A percentile compares a stretch with the other conserved stretches of the same genome.
phyloP scores from a whole-genome alignment of 2,329 filamentous ascomycete species.

The Diaporthe sp. region DNA sequence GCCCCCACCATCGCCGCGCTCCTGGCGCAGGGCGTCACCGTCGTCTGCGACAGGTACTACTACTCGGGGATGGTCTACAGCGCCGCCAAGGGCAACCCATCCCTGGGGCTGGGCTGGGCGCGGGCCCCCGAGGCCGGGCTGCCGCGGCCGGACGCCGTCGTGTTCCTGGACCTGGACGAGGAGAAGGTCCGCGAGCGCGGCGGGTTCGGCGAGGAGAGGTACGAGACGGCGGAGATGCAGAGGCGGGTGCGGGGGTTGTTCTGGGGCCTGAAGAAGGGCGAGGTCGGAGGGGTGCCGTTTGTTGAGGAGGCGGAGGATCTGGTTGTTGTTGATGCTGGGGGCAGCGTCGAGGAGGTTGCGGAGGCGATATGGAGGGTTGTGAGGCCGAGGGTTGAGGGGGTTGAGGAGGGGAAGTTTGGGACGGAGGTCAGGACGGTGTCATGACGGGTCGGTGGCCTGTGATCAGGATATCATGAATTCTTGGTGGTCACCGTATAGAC shows the following conservation, averaged over 20 bases:
- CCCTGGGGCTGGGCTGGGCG: slow-evolving; percentile 83
- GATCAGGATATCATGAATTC: not conserved
- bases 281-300: slow-evolving; percentile 52
- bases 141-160: slow-evolving; percentile 86
- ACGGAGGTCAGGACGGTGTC: slow-evolving; percentile 60
- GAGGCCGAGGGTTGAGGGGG: slow-evolving; percentile 59
- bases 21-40: slow-evolving; percentile 76
- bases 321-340: slow-evolving; percentile 67
- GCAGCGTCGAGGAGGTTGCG: slow-evolving; percentile 69
- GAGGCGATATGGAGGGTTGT: slow-evolving; percentile 69
- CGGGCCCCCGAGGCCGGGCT: slow-evolving; percentile 87
- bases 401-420: slow-evolving; percentile 62
- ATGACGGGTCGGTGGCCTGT: slow-evolving; percentile 46
- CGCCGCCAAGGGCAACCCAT: slow-evolving; percentile 84
- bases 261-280: slow-evolving; percentile 66
- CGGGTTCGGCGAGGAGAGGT: slow-evolving; percentile 91
- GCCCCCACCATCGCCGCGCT: slow-evolving; percentile 67
- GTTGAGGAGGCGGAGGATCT: slow-evolving; percentile 67
- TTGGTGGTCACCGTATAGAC: no score
- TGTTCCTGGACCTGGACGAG: slow-evolving; percentile 88
- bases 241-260: slow-evolving; percentile 82
- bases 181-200: slow-evolving; percentile 80
- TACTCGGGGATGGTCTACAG: slow-evolving; percentile 96
- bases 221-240: slow-evolving; percentile 90
- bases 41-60: slow-evolving; percentile 94